Percentiles rank a stretch among this genome's conserved stretches.
phyloP scores from a whole-genome alignment of 768 basidiomycete species.

The Scleroderma citrinum region DNA sequence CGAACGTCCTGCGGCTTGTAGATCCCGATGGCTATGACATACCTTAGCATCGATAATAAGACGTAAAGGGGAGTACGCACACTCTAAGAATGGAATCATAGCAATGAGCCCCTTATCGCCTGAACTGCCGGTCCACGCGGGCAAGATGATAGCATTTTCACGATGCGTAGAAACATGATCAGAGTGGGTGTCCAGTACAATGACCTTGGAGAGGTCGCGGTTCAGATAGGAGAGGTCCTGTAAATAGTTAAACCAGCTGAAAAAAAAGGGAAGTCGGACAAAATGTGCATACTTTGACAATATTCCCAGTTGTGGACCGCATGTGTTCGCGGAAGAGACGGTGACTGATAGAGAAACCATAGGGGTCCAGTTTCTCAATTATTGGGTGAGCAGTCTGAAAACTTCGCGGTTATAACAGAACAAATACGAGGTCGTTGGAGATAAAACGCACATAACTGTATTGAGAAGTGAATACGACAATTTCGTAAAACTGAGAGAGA shows the following conservation, averaged over 20 bases:
- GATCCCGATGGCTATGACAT: constrained; percentile 74
- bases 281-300: constrained; percentile 66
- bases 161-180: constrained; percentile 77
- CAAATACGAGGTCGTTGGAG: background rate
- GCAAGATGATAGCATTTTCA: constrained; percentile 81
- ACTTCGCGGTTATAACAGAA: constrained; percentile 1
- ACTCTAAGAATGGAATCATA: constrained; percentile 98
- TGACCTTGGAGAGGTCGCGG: constrained; percentile 85
- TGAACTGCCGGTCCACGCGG: constrained; percentile 80
- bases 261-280: background rate
- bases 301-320: constrained; percentile 70
- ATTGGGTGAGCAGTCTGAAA: constrained; percentile 82
- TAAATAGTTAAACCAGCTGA: background rate
- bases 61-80: constrained; percentile 32
- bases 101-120: constrained; percentile 74
- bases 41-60: background rate
- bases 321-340: constrained; percentile 92
- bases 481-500: constrained; percentile 96
- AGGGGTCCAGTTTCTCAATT: constrained; percentile 91
- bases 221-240: constrained; percentile 93
- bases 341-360: constrained; percentile 83
- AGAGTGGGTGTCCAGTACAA: constrained; percentile 78
- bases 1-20: constrained; percentile 85
- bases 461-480: constrained; percentile 93
- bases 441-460: constrained; percentile 70